Base-by-base conservation (phyloP, 768 basidiomycete genomes). In the Hypholoma sublateritium region DNA sequence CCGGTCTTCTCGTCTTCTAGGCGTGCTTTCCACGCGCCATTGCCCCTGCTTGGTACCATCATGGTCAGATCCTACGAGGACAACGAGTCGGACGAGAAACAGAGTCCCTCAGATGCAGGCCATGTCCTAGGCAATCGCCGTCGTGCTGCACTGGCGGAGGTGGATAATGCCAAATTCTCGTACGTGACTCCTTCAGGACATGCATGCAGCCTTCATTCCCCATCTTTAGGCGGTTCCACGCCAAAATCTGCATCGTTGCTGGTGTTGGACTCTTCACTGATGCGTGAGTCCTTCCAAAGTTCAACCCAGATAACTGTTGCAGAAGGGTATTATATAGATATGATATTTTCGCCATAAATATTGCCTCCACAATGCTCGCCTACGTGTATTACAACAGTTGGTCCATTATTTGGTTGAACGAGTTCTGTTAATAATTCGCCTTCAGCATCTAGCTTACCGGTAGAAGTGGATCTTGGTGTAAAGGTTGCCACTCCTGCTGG, bases 231-330 rank as follows among this genome's bases (percentile, higher is more conserved):
- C 89, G 87, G 85, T 94, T 93, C 76, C 93, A 95, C 65, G 85
- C 87, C 53, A 93, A 92, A 70, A 80, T 87, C 58, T 84, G 83
- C 63, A 60, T 84, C 54, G 82, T 82, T 37, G 75, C 91, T 1
- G 91, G 93, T 64, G 88, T 88, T 8, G 93, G 94, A 21, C 95
- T 95, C 80, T 95, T 94, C 78, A 93, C 93, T 47, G 92, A 91
- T 75, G 85, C 87, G 82, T 86, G 62, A 62, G 81, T 71, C 21
- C 52, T 41, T 24, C 35, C 77, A 81, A 61, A 56, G 77, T 67
- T 55, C 51, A 21, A 24, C 47, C 35, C 41, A 17, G 19, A 21
- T 16, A 17, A n/a, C 4, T 25, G 37, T 22, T 2, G 28, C 32
- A 14, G 35, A 14, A 21, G 2, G 21, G 22, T 35, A 24, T 25